Evolutionary conservation across 202 grass and related monocot species (phyloP).

Genomic region (Setaria italica): DNA sequence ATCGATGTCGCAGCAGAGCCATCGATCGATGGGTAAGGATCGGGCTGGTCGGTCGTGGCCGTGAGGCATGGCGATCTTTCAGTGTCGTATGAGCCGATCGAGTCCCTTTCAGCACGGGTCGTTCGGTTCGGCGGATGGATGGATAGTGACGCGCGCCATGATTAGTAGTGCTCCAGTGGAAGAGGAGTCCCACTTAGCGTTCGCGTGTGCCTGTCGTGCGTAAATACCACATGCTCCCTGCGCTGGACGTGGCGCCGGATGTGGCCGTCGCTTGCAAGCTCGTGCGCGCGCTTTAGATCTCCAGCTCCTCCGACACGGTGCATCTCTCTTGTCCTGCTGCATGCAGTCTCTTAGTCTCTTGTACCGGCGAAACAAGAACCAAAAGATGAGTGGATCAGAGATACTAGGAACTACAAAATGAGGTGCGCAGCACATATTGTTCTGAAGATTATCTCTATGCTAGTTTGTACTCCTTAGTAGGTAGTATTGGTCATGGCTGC

Average conservation of each 20-base stretch:
- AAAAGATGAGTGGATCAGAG: not conserved
- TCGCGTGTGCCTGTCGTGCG: constrained; percentile 17
- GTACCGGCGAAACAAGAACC: not conserved
- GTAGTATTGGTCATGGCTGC: no score
- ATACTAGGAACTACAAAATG: not conserved
- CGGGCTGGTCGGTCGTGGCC: no score
- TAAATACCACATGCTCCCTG: constrained; percentile 34
- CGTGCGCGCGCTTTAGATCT: not conserved
- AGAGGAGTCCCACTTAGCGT: not conserved
- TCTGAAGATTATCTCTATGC: no score
- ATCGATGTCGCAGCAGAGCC: no score
- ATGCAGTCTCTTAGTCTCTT: no score
- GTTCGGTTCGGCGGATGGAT: not conserved
- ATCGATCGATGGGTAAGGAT: no score
- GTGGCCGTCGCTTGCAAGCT: not conserved
- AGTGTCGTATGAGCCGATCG: no score
- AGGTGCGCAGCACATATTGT: not conserved
- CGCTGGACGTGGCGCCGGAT: constrained; percentile 16
- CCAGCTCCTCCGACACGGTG: no score
- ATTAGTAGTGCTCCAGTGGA: not conserved
- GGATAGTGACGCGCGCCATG: not conserved
- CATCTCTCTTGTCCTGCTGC: no score
- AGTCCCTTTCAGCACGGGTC: not conserved
- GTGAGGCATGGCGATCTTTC: no score
- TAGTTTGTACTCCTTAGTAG: no score